Conservation (phyloP, 2,329 filamentous ascomycete genomes). For the Trichoderma breve region DNA sequence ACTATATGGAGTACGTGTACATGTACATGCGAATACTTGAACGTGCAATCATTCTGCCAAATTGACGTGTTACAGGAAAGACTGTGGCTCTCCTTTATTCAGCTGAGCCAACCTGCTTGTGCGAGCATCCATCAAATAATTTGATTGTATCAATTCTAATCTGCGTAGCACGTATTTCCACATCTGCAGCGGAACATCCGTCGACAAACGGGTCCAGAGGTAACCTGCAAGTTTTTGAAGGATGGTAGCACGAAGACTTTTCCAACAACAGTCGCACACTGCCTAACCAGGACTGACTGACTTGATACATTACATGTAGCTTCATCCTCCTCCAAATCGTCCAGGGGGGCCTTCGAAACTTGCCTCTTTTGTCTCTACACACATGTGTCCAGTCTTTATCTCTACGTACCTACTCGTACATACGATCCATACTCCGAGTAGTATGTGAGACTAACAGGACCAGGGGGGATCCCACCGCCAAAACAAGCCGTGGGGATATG, state of each 20-base stretch:
- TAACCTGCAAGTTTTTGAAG: neutral
- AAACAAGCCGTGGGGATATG: constrained; percentile 8
- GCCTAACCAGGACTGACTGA: neutral
- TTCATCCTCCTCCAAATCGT: neutral
- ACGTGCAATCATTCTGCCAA: neutral
- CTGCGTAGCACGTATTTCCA: neutral
- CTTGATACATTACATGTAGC: neutral
- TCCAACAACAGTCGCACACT: neutral
- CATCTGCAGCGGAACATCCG: constrained; percentile 5
- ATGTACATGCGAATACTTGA: too few species aligned
- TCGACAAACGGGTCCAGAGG: neutral
- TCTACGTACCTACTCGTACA: neutral
- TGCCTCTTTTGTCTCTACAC: neutral
- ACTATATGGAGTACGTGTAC: neutral
- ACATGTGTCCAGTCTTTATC: neutral
- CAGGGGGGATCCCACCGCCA: constrained; percentile 9
- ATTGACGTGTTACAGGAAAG: neutral
- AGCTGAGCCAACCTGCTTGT: neutral
- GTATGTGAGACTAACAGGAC: neutral
- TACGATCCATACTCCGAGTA: too few species aligned
- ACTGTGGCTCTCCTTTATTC: neutral
- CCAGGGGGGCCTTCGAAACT: neutral
- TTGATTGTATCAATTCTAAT: neutral
- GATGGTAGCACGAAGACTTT: neutral
- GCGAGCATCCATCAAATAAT: neutral